Percentiles rank a stretch among this genome's conserved stretches.
These are phyloP conservation scores for Talaromyces wortmannii DNA, from an alignment of 495 filamentous ascomycete species.

Conservation along the genomic window DNA sequence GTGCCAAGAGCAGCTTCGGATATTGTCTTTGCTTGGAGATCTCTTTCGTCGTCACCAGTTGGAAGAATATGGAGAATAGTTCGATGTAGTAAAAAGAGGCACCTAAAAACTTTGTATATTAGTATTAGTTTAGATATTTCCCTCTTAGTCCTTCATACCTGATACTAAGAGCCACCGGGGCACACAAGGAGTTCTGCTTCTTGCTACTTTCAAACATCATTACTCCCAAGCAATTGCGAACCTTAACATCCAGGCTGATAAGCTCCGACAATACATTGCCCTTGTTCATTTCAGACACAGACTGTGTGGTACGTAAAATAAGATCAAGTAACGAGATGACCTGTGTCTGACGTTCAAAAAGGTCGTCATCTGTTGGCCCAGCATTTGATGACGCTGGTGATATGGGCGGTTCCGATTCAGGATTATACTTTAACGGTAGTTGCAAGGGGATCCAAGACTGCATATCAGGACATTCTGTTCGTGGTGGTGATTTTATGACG, in stretches of 20 bases:
- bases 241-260: background rate
- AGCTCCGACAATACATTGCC: background rate
- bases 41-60: background rate
- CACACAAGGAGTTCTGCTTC: background rate
- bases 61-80: background rate
- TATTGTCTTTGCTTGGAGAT: background rate
- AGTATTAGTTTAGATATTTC: background rate
- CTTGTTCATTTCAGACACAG: background rate
- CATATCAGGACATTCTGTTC: background rate
- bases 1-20: background rate
- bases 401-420: background rate
- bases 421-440: background rate
- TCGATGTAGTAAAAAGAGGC: background rate
- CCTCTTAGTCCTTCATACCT: background rate
- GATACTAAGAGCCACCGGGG: conserved; percentile 1
- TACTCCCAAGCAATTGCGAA: background rate
- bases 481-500: background rate
- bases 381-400: background rate
- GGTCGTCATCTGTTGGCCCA: background rate
- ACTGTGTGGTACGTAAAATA: background rate
- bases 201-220: background rate
- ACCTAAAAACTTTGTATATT: background rate
- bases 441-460: background rate
- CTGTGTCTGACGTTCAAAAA: background rate
- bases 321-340: background rate